These are phyloP conservation scores for Sugiyamaella paludigena DNA, from an alignment of 1,139 yeast genomes.

Conservation along the genomic window DNA sequence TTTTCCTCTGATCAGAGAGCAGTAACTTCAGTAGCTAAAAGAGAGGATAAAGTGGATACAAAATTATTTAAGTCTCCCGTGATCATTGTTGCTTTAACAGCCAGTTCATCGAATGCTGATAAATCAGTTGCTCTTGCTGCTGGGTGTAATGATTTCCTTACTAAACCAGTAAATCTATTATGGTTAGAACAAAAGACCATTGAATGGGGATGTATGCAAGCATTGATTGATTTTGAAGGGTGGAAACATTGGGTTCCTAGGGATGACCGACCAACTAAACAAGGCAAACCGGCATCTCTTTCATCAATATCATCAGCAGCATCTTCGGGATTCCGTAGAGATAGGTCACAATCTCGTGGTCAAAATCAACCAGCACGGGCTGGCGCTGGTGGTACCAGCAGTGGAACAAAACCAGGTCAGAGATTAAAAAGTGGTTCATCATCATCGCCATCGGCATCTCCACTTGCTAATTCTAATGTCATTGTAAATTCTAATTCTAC, in stretches of 20 bases:
- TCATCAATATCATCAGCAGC: neutral
- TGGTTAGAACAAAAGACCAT: conserved; percentile 94
- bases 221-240: conserved; percentile 91
- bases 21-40: conserved; percentile 22
- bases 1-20: conserved; percentile 44
- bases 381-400: too few relatives aligned
- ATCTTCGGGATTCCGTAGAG: conserved; percentile 1
- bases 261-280: conserved; percentile 19
- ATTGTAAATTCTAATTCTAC: too few relatives aligned
- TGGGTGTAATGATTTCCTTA: conserved; percentile 93
- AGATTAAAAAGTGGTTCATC: conserved; percentile 1
- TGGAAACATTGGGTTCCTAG: conserved; percentile 81
- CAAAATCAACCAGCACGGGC: neutral
- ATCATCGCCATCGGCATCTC: too few relatives aligned
- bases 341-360: conserved; percentile 14
- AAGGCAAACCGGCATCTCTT: conserved; percentile 2
- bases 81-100: conserved; percentile 93
- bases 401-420: too few relatives aligned
- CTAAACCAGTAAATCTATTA: conserved; percentile 93
- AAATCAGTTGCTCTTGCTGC: conserved; percentile 90
- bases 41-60: conserved; percentile 55
- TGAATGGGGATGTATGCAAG: conserved; percentile 96
- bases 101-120: conserved; percentile 84
- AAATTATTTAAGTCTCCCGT: conserved; percentile 79
- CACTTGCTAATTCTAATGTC: too few relatives aligned